phyloP scores from a whole-genome alignment of 306 rosid species.

The Cucurbita argyrosperma region DNA sequence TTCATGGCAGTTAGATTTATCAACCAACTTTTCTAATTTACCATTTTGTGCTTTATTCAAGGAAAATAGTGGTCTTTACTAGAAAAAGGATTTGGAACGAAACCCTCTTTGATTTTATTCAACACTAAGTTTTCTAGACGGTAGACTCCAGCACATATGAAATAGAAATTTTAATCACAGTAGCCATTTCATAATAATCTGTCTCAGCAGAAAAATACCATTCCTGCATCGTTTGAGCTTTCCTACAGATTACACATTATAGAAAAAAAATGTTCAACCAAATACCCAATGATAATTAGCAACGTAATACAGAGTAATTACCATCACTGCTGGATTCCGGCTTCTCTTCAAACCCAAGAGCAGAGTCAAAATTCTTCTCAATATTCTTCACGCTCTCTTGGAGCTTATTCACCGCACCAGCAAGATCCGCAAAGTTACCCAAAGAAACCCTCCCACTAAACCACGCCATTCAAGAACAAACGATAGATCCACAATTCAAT shows the following conservation, averaged over 20 bases:
- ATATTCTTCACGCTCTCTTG: slow-evolving; percentile 98
- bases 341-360: slow-evolving; percentile 78
- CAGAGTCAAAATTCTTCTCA: slow-evolving; percentile 89
- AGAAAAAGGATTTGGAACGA: background rate
- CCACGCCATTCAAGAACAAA: slow-evolving; percentile 72
- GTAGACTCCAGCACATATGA: background rate
- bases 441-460: slow-evolving; percentile 62
- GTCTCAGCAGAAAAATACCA: background rate
- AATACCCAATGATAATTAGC: background rate
- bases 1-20: background rate
- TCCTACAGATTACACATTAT: background rate
- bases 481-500: slow-evolving; percentile 13
- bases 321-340: slow-evolving; percentile 74
- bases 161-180: background rate
- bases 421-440: slow-evolving; percentile 91
- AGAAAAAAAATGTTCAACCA: background rate
- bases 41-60: background rate
- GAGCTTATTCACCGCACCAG: slow-evolving; percentile 95
- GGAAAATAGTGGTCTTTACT: background rate
- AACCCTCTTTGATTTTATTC: background rate
- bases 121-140: background rate
- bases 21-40: background rate
- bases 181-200: background rate
- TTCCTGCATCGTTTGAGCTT: background rate
- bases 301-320: slow-evolving; percentile 16